Base-by-base conservation (phyloP, 169 alveolate genomes). In the Babesia microti region DNA sequence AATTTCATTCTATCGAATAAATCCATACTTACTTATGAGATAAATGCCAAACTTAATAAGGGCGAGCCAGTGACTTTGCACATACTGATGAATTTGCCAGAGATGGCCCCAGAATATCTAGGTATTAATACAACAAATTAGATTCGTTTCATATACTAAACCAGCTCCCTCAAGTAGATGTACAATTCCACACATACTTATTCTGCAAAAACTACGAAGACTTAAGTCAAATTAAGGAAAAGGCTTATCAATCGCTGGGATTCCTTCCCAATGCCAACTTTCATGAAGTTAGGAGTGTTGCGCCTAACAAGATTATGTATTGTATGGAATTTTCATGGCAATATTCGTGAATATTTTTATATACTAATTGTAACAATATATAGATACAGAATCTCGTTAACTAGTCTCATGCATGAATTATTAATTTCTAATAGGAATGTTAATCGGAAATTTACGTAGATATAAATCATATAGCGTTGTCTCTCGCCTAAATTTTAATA, bases 71-170 rank as follows among this genome's bases (percentile, higher is more conserved):
- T 59, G 15, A n/a, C n/a, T n/a, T n/a, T n/a, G n/a, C 94, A 87
- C 39, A 75, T 83, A 46, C 54, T 84, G 47, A 87, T 87, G 94
- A 87, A 87, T 67, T 63, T 87, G 40, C 94, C 94, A 4, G 84
- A 81, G 65, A 70, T 68, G 34, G 89, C 94, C 9, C 56, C 84
- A 24, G 89, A 81, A 28, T 87, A 83, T 59, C 71, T 87, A 35
- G 91, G 89, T 84, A 60, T 27, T 19, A 30, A 40, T 12, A 41
- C 30, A 30, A 61, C 48, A 2, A 12, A 21, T 7, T 9, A 23
- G n/a, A 49, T 30, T 30, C 36, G n/a, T 11, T n/a, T n/a, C n/a
- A n/a, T n/a, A n/a, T n/a, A n/a, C n/a, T n/a, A n/a, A n/a, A n/a
- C n/a, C n/a, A n/a, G n/a, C n/a, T n/a, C n/a, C n/a, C n/a, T n/a